Evolutionary conservation across 1,284 basidiomycete genomes (phyloP).

Genomic region (Amylostereum chailletii): DNA sequence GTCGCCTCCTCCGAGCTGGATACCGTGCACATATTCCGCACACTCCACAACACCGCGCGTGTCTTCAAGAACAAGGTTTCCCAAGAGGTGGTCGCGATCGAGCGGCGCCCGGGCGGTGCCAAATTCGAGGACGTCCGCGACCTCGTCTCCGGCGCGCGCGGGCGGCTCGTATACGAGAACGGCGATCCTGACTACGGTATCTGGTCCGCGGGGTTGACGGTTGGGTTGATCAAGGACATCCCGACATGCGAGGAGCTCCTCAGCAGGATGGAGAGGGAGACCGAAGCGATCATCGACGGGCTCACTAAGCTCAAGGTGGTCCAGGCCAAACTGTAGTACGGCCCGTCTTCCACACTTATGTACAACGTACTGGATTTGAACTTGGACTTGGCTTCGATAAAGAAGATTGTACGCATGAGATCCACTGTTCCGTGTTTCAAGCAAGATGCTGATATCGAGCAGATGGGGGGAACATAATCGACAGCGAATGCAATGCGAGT

Average conservation of each 20-base stretch:
- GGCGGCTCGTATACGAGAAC: slow-evolving; percentile 72
- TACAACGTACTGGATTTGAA: background rate
- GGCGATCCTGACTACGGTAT: slow-evolving; percentile 86
- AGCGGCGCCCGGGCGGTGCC: slow-evolving; percentile 73
- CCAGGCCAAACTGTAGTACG: slow-evolving; percentile 37
- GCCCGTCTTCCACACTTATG: background rate
- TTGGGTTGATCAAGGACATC: slow-evolving; percentile 84
- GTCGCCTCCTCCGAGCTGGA: slow-evolving; percentile 77
- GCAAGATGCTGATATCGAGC: too few species aligned
- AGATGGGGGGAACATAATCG: too few species aligned
- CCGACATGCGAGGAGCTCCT: slow-evolving; percentile 79
- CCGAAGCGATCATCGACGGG: slow-evolving; percentile 61
- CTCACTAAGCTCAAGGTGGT: slow-evolving; percentile 29
- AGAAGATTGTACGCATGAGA: too few species aligned
- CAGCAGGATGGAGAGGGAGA: slow-evolving; percentile 66
- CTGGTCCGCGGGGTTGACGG: slow-evolving; percentile 74
- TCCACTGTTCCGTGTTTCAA: too few species aligned
- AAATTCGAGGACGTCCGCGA: slow-evolving; percentile 83
- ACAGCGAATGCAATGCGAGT: too few species aligned
- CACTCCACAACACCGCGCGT: slow-evolving; percentile 78
- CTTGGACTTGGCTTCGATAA: too few species aligned
- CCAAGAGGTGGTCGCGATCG: slow-evolving; percentile 75
- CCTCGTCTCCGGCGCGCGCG: slow-evolving; percentile 76
- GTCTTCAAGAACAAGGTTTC: slow-evolving; percentile 85
- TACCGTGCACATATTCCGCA: slow-evolving; percentile 86